Evolutionary conservation across 257 asterid species (phyloP).

Genomic region (Solanum pimpinellifolium): DNA sequence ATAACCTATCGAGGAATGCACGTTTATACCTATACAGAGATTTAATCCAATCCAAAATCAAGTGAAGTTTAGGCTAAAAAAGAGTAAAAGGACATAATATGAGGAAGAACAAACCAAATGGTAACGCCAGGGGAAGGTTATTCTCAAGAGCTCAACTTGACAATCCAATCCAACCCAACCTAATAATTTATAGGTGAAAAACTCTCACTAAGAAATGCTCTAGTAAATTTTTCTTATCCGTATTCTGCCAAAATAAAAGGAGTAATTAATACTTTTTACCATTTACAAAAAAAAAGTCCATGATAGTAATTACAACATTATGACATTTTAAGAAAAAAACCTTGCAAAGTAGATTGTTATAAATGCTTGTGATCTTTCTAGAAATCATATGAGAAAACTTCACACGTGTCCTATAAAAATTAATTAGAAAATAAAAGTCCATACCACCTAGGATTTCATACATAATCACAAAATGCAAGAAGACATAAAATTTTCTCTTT

Average conservation of each 20-base stretch:
- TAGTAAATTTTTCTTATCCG: constrained; percentile 22
- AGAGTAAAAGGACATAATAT: not conserved
- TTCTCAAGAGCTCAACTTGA: not conserved
- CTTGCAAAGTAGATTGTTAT: not conserved
- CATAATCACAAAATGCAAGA: constrained; percentile 5
- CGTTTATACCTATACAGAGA: not conserved
- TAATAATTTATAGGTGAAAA: not conserved
- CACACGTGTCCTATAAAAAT: constrained; percentile 16
- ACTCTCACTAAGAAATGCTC: not conserved
- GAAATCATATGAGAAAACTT: not conserved
- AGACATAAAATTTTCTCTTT: constrained; percentile 2
- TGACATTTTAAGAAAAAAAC: constrained; percentile 9
- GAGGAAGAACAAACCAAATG: not conserved
- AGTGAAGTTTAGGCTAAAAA: not conserved
- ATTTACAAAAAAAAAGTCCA: not conserved
- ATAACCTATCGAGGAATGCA: not conserved
- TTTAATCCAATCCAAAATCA: not conserved
- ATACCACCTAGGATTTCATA: not conserved
- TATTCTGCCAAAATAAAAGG: constrained; percentile 5
- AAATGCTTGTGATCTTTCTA: not conserved
- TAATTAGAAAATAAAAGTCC: constrained; percentile 11
- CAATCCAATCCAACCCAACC: not conserved
- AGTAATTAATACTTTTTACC: not conserved
- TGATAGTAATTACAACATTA: not conserved
- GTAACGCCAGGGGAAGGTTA: not conserved